Evolutionary conservation across 2,329 filamentous ascomycete species (phyloP).

Genomic region (Penicillium sp.): DNA sequence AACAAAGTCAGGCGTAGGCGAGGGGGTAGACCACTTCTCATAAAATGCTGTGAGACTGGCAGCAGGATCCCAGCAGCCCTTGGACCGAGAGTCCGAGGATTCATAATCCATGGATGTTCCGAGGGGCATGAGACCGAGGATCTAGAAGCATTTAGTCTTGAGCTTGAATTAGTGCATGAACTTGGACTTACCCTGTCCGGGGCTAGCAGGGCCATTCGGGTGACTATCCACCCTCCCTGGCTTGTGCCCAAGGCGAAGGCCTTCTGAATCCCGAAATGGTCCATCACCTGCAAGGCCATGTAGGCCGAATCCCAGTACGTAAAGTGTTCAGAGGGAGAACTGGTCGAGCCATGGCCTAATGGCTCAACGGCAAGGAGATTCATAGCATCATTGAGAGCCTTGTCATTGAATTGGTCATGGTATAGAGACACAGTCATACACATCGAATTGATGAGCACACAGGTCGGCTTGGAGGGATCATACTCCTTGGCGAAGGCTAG

Average conservation of each 20-base stretch:
- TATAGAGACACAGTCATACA: conserved; percentile 46
- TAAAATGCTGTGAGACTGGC: neutral
- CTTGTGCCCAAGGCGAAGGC: conserved; percentile 48
- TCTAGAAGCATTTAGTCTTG: conserved; percentile 28
- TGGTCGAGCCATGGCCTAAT: conserved; percentile 49
- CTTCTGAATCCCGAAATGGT: conserved; percentile 44
- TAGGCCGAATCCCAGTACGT: conserved; percentile 53
- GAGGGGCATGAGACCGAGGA: conserved; percentile 48
- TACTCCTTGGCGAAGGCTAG: conserved; percentile 42
- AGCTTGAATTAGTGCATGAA: neutral
- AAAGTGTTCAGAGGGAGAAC: conserved; percentile 42
- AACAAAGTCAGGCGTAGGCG: conserved; percentile 41
- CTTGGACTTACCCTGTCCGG: conserved; percentile 39
- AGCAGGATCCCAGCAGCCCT: conserved; percentile 47
- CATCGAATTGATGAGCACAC: conserved; percentile 50
- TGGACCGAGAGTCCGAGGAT: conserved; percentile 37
- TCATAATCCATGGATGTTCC: conserved; percentile 51
- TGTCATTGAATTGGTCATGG: conserved; percentile 35
- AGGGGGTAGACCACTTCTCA: conserved; percentile 34
- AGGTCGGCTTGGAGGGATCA: conserved; percentile 49
- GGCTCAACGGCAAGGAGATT: conserved; percentile 51
- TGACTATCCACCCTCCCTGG: conserved; percentile 51
- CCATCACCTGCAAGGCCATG: conserved; percentile 53
- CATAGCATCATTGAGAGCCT: conserved; percentile 33
- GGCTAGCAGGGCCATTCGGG: conserved; percentile 48